Conservation (phyloP, 2,329 filamentous ascomycete species). For the Penicillium sp. region DNA sequence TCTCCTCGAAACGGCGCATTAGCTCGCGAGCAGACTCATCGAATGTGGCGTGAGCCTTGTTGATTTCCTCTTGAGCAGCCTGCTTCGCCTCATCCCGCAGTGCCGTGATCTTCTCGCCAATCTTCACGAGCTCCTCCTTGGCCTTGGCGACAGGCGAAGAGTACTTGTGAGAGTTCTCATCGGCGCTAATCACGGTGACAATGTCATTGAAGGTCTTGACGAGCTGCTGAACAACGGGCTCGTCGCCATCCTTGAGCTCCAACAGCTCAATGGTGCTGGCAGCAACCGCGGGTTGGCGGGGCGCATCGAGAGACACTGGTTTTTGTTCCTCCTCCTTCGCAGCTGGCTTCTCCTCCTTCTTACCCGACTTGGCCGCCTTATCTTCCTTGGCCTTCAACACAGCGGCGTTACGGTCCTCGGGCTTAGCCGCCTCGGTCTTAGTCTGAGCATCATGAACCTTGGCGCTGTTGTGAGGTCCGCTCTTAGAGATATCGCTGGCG, state of each 20-base stretch:
- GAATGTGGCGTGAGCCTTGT: conserved; percentile 72
- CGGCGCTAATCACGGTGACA: conserved; percentile 88
- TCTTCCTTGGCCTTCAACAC: conserved; percentile 37
- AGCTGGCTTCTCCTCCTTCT: conserved; percentile 22
- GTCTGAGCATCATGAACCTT: conserved; percentile 30
- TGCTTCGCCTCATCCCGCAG: conserved; percentile 71
- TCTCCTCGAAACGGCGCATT: conserved; percentile 80
- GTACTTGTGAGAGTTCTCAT: conserved; percentile 76
- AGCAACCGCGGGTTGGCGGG: conserved; percentile 41
- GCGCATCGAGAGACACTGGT: conserved; percentile 36
- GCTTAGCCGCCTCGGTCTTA: conserved; percentile 31
- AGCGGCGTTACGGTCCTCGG: conserved; percentile 31
- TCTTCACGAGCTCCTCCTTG: conserved; percentile 76
- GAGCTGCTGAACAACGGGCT: conserved; percentile 88
- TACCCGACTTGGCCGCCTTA: conserved; percentile 30
- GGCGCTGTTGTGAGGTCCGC: conserved; percentile 53
- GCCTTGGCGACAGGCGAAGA: conserved; percentile 78
- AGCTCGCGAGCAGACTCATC: conserved; percentile 84
- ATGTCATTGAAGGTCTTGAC: conserved; percentile 96
- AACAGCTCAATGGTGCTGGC: conserved; percentile 77
- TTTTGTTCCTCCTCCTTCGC: conserved; percentile 32
- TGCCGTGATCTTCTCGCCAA: conserved; percentile 74
- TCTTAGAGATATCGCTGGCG: conserved; percentile 60
- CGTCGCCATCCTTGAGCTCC: conserved; percentile 71
- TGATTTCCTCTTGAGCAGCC: conserved; percentile 74